Evolutionary conservation across 257 asterid genomes (phyloP).

Genomic region (Primulina huaijiensis): DNA sequence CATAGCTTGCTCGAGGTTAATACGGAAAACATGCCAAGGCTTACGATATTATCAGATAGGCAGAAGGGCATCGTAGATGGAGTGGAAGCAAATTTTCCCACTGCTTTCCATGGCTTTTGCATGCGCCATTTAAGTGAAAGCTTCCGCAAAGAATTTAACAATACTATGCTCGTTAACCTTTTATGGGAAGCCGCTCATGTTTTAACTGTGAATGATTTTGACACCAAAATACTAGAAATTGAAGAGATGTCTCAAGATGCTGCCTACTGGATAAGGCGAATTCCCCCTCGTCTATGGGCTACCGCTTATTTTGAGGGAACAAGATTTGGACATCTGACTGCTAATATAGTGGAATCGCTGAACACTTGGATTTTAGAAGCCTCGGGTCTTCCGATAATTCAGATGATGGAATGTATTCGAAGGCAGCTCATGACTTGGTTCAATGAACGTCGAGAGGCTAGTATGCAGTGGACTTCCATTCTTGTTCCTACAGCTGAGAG

Average conservation of each 20-base stretch:
- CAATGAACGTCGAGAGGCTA: slow-evolving; percentile 83
- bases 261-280: slow-evolving; percentile 78
- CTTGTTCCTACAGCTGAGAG: slow-evolving; percentile 87
- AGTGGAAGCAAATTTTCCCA: slow-evolving; percentile 84
- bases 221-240: slow-evolving; percentile 68
- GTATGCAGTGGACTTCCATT: slow-evolving; percentile 96
- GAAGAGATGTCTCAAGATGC: slow-evolving; percentile 91
- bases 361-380: slow-evolving; percentile 83
- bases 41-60: slow-evolving; percentile 85
- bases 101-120: slow-evolving; percentile 92
- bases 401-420: slow-evolving; percentile 93
- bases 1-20: slow-evolving; percentile 78
- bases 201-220: slow-evolving; percentile 69
- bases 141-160: slow-evolving; percentile 86
- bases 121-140: slow-evolving; percentile 90
- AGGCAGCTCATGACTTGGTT: slow-evolving; percentile 96
- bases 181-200: slow-evolving; percentile 92
- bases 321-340: slow-evolving; percentile 85
- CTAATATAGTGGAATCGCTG: slow-evolving; percentile 63
- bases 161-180: slow-evolving; percentile 75
- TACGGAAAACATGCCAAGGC: slow-evolving; percentile 94
- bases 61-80: slow-evolving; percentile 81
- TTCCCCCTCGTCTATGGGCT: slow-evolving; percentile 87
- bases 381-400: slow-evolving; percentile 81
- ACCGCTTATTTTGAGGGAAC: slow-evolving; percentile 83